These are phyloP conservation scores for Cladosporium austrohemisphaericum DNA, from an alignment of 2,329 filamentous ascomycete species.

Conservation along the genomic window DNA sequence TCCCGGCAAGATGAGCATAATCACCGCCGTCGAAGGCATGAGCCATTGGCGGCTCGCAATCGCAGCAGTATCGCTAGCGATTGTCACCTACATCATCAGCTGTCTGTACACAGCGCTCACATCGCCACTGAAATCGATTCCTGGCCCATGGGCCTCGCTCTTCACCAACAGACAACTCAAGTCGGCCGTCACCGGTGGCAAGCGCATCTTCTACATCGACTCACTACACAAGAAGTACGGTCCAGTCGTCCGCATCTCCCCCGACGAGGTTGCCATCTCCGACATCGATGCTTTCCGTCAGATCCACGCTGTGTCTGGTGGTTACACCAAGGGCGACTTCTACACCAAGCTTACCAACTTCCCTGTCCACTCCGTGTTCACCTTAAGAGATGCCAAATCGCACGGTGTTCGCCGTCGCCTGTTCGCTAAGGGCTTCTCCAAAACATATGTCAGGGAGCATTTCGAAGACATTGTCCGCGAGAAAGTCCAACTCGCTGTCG, in stretches of 20 bases:
- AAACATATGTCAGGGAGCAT: slow-evolving; percentile 33
- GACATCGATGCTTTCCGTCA: slow-evolving; percentile 35
- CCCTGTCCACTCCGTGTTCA: slow-evolving; percentile 30
- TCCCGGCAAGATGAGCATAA: neutral
- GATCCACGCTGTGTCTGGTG: slow-evolving; percentile 9
- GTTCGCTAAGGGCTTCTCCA: slow-evolving; percentile 36
- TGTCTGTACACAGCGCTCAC: slow-evolving; percentile 10
- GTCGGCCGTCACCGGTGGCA: slow-evolving; percentile 30
- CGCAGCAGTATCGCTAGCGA: neutral
- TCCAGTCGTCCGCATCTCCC: slow-evolving; percentile 46
- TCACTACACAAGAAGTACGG: slow-evolving; percentile 46
- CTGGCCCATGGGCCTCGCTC: slow-evolving; percentile 28
- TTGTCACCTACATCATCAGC: slow-evolving; percentile 3
- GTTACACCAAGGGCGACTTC: slow-evolving; percentile 34
- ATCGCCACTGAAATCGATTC: slow-evolving; percentile 31
- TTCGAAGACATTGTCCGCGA: slow-evolving; percentile 37
- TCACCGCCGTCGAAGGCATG: neutral
- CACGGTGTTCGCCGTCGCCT: slow-evolving; percentile 37
- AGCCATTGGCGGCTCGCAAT: neutral
- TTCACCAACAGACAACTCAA: slow-evolving; percentile 27
- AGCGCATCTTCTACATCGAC: slow-evolving; percentile 25
- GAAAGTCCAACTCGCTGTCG: slow-evolving; percentile 33
- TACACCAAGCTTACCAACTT: slow-evolving; percentile 22
- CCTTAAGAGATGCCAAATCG: slow-evolving; percentile 34
- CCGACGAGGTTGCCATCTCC: slow-evolving; percentile 46